Evolutionary conservation across 2,329 filamentous ascomycete genomes (phyloP).

Genomic region (Tolypocladium tundrense): DNA sequence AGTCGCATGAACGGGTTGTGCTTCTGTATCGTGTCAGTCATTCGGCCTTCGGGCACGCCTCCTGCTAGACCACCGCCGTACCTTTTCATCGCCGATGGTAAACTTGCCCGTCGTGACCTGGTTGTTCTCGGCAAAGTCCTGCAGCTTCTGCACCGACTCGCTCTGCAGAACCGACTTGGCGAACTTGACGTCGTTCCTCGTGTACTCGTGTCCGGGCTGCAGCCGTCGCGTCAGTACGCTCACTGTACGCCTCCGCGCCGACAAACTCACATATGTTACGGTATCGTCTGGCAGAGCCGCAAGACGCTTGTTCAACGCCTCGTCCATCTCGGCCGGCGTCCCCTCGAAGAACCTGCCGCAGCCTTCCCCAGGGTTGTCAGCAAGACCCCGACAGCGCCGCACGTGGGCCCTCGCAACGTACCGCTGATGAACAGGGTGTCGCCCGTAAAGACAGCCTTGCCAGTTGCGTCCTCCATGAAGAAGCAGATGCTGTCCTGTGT

Average conservation of each 20-base stretch:
- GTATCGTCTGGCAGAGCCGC: slow-evolving; percentile 79
- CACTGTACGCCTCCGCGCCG: not conserved
- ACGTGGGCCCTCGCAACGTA: slow-evolving; percentile 21
- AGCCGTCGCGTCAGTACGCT: not conserved
- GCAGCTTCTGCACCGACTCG: slow-evolving; percentile 65
- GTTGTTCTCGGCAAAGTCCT: slow-evolving; percentile 68
- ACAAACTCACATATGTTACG: slow-evolving; percentile 64
- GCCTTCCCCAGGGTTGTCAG: slow-evolving; percentile 35
- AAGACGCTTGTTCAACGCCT: slow-evolving; percentile 78
- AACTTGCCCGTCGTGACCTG: slow-evolving; percentile 89
- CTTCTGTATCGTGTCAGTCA: slow-evolving; percentile 37
- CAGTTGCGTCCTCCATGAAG: slow-evolving; percentile 69
- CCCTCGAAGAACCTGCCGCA: slow-evolving; percentile 97
- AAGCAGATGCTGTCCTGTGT: slow-evolving; percentile 98
- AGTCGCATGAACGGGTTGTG: slow-evolving; percentile 97
- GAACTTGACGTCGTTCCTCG: slow-evolving; percentile 92
- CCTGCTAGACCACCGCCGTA: slow-evolving; percentile 19
- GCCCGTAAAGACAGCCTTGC: slow-evolving; percentile 81
- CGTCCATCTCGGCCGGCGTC: slow-evolving; percentile 81
- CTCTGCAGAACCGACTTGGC: slow-evolving; percentile 64
- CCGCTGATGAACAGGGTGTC: slow-evolving; percentile 94
- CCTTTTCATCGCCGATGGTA: slow-evolving; percentile 96
- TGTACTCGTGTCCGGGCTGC: slow-evolving; percentile 93
- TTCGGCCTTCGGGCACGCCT: not conserved
- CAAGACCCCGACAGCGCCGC: not conserved